Percentiles rank a stretch among this genome's conserved stretches.
Evolutionary conservation across 2,329 filamentous ascomycete species (phyloP).

Genomic region (Diplocarpon mali): DNA sequence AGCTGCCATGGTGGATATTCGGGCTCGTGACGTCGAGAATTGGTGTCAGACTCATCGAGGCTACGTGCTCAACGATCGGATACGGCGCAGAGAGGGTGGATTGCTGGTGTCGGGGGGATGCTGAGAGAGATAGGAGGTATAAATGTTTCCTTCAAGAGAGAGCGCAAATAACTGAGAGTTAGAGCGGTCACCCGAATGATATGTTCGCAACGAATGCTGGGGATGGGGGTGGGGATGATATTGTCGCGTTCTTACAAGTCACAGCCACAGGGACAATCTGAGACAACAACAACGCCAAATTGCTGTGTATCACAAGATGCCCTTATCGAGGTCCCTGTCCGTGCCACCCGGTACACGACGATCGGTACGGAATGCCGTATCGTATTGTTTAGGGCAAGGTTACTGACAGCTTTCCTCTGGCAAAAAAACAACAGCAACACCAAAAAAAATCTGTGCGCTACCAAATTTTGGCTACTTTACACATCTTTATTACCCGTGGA

Average conservation of each 20-base stretch:
- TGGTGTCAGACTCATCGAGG: slow-evolving; percentile 28
- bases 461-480: background rate
- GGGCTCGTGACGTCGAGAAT: slow-evolving; percentile 24
- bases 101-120: background rate
- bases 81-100: slow-evolving; percentile 3
- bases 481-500: background rate
- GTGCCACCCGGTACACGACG: slow-evolving; percentile 16
- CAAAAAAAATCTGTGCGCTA: too few species aligned
- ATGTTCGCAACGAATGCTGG: slow-evolving; percentile 10
- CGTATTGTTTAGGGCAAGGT: too few species aligned
- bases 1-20: slow-evolving; percentile 34
- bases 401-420: background rate
- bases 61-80: slow-evolving; percentile 16
- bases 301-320: slow-evolving; percentile 14
- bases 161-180: background rate
- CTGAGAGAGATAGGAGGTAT: slow-evolving; percentile 3
- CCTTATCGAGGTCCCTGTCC: slow-evolving; percentile 14
- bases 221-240: slow-evolving; percentile 7
- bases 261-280: slow-evolving; percentile 9
- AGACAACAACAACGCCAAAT: slow-evolving; percentile 13
- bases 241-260: slow-evolving; percentile 14
- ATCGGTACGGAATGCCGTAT: background rate
- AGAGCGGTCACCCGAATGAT: slow-evolving; percentile 17
- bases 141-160: slow-evolving; percentile 5
- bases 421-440: background rate